Percentiles rank a stretch among this genome's conserved stretches.
These are phyloP conservation scores for Pholiota molesta DNA, from an alignment of 768 basidiomycete genomes.

Conservation along the genomic window DNA sequence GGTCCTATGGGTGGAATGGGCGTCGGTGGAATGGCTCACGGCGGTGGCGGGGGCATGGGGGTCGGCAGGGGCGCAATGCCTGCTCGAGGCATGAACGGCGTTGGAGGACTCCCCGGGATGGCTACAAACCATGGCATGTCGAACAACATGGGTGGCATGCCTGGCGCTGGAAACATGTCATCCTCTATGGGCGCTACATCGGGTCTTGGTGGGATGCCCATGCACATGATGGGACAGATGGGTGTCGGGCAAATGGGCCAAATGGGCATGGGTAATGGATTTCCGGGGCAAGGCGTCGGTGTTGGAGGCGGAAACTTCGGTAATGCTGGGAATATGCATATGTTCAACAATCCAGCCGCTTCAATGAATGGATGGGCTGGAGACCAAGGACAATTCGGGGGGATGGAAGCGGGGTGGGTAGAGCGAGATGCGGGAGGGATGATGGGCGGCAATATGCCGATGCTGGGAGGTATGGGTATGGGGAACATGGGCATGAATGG, in stretches of 20 bases:
- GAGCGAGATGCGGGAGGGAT: slow-evolving; percentile 26
- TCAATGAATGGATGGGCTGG: slow-evolving; percentile 20
- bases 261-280: slow-evolving; percentile 37
- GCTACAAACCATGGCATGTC: slow-evolving; percentile 33
- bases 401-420: slow-evolving; percentile 23
- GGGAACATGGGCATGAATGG: slow-evolving; percentile 24
- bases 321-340: slow-evolving; percentile 8
- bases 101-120: slow-evolving; percentile 11
- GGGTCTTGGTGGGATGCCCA: slow-evolving; percentile 18
- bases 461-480: slow-evolving; percentile 23
- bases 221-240: slow-evolving; percentile 25
- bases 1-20: slow-evolving; percentile 31
- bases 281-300: slow-evolving; percentile 8
- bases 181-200: slow-evolving; percentile 8
- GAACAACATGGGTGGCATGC: slow-evolving; percentile 33
- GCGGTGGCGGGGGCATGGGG: slow-evolving; percentile 7
- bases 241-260: slow-evolving; percentile 27
- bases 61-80: slow-evolving; percentile 1
- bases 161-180: slow-evolving; percentile 7
- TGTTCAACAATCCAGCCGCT: slow-evolving; percentile 14
- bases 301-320: slow-evolving; percentile 35
- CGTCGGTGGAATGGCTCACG: slow-evolving; percentile 23
- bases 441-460: slow-evolving; percentile 20
- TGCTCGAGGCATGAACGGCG: slow-evolving; percentile 3
- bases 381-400: slow-evolving; percentile 17